Base-by-base conservation (phyloP, 768 basidiomycete genomes). In the Lactifluus piperatus region DNA sequence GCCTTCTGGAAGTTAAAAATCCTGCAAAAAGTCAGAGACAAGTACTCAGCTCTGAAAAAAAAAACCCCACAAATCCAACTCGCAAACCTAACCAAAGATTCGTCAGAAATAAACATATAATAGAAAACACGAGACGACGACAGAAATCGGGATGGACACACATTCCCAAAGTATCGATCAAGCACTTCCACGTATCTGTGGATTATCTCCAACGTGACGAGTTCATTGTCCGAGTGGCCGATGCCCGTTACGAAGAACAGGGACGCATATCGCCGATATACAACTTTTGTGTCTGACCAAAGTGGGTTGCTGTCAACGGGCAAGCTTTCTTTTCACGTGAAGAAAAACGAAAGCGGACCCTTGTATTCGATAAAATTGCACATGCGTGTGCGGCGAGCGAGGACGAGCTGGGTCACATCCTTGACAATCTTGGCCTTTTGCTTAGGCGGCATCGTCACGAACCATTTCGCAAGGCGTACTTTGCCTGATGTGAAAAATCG, bases 1-100 rank as follows among this genome's bases (percentile, higher is more conserved):
- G 94, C 95, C 71, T 93, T 91, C 70, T 97, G 90, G 70, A 97
- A 97, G 75, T 97, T 97, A 81, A 97, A 98, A 65, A 97, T 95
- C 54, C 91, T 94, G 65, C 27, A 16, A 34, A 45, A 58, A 45
- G 20, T 58, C 27, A 59, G 26, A 51, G 39, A 18, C 16, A 41
- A 52, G 9, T 11, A 22, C 13, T 16, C 20, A 44, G 5, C 11
- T n/a, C 26, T 27, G 44, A 51, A 45, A 46, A 30, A 60, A 39
- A 51, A 45, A 46, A 30, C 60, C 83, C 70, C 69, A 94, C 91
- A 98, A 75, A 72, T 97, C 95, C 57, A 97, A 76, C 71, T 98
- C 95, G 74, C 88, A 90, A 29, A 91, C 88, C 88, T 90, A n/a
- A 49, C 10, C 51, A 51, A 52, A 27, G 10, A 16, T 63, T 48